These are phyloP conservation scores for Colletotrichum filicis DNA, from an alignment of 2,329 filamentous ascomycete species.

Conservation along the genomic window DNA sequence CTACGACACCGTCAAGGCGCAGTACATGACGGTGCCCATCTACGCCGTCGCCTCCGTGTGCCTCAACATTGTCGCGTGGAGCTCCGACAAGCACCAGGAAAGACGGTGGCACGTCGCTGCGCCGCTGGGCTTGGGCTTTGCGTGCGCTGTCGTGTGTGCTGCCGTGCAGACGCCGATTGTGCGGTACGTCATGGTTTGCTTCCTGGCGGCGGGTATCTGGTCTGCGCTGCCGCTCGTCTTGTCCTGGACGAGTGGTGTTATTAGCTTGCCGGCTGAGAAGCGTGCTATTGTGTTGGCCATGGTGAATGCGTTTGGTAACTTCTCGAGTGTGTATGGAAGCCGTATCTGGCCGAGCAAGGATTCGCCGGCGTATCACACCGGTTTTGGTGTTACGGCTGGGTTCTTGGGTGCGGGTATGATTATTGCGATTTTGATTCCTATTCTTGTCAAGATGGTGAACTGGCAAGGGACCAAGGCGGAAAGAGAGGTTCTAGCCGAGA, in stretches of 20 bases:
- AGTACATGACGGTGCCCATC: constrained; percentile 57
- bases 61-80: constrained; percentile 40
- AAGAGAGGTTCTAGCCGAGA: constrained; percentile 26
- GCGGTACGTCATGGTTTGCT: constrained; percentile 44
- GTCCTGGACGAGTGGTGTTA: constrained; percentile 42
- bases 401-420: constrained; percentile 41
- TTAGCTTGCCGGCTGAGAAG: constrained; percentile 43
- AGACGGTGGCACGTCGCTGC: constrained; percentile 38
- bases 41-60: constrained; percentile 38
- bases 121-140: constrained; percentile 37
- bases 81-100: constrained; percentile 37
- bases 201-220: constrained; percentile 41
- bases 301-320: constrained; percentile 46
- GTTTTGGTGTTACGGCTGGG: constrained; percentile 43
- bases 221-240: constrained; percentile 41
- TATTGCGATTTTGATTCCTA: constrained; percentile 38
- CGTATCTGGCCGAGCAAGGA: constrained; percentile 43
- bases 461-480: constrained; percentile 36
- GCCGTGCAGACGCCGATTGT: constrained; percentile 38
- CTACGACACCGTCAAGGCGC: constrained; percentile 54
- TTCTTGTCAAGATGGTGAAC: constrained; percentile 34
- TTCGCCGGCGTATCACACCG: constrained; percentile 40
- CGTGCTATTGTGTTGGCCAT: constrained; percentile 45
- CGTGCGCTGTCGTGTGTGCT: constrained; percentile 38
- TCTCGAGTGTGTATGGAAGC: constrained; percentile 45